phyloP scores from a whole-genome alignment of 148 eudicot genomes.

The Silene conica region DNA sequence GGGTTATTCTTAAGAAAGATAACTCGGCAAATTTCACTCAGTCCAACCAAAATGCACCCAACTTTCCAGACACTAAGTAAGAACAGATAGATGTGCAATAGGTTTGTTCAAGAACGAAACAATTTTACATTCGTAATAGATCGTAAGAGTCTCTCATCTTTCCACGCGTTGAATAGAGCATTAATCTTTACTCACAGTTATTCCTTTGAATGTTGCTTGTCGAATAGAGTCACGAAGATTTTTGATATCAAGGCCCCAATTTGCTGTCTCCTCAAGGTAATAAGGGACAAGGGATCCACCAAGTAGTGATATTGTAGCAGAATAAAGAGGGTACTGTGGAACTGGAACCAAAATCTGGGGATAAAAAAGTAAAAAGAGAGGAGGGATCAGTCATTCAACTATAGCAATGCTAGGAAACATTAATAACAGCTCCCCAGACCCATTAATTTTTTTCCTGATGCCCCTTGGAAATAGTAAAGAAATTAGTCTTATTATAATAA shows the following conservation, averaged over 20 bases:
- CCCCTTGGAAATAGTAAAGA: too few species aligned
- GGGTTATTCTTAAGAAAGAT: too few species aligned
- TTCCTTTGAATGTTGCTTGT: conserved; percentile 74
- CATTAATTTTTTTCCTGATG: too few species aligned
- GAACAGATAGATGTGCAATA: not conserved
- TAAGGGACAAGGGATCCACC: conserved; percentile 98
- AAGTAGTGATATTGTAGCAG: conserved; percentile 77
- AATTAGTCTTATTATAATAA: too few species aligned
- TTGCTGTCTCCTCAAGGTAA: conserved; percentile 94
- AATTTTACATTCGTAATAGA: too few species aligned
- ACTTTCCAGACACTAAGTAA: not conserved
- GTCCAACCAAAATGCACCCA: not conserved
- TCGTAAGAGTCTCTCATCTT: not conserved
- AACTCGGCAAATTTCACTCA: too few species aligned
- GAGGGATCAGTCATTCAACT: conserved; percentile 6
- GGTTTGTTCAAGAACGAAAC: not conserved
- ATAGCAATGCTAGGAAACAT: not conserved
- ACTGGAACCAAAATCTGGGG: conserved; percentile 89
- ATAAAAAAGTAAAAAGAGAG: not conserved
- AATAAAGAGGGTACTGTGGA: conserved; percentile 98
- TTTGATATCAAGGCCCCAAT: conserved; percentile 92
- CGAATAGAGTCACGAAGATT: conserved; percentile 75
- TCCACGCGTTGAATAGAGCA: not conserved
- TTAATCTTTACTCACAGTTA: conserved; percentile 55
- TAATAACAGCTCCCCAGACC: too few species aligned